phyloP scores from a whole-genome alignment of 176 grass and related monocot genomes.

The Carex cristatella region DNA sequence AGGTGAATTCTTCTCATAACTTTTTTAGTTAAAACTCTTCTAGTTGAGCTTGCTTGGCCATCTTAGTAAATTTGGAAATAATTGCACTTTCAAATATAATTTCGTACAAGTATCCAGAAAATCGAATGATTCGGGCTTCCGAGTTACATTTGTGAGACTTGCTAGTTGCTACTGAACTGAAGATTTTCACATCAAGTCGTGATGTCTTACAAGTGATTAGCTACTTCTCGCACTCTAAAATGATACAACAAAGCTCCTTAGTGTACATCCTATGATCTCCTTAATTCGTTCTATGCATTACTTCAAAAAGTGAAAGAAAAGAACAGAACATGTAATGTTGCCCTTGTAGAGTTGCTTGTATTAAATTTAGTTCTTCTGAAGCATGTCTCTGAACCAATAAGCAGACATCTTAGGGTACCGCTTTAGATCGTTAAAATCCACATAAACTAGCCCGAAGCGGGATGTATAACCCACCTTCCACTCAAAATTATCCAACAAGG shows the following conservation, averaged over 20 bases:
- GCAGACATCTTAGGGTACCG: slow-evolving; percentile 71
- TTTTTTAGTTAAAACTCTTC: too few species aligned
- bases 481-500: slow-evolving; percentile 81
- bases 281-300: neutral
- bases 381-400: slow-evolving; percentile 68
- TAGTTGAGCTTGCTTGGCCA: too few species aligned
- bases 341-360: neutral
- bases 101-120: neutral
- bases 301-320: neutral
- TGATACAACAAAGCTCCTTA: neutral
- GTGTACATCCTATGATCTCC: neutral
- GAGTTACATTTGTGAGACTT: neutral
- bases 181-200: neutral
- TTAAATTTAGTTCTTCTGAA: slow-evolving; percentile 23
- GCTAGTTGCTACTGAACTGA: neutral
- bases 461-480: slow-evolving; percentile 76
- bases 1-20: too few species aligned
- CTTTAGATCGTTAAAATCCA: slow-evolving; percentile 53
- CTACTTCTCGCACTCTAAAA: neutral
- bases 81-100: neutral
- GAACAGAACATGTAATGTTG: neutral
- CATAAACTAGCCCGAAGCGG: slow-evolving; percentile 70
- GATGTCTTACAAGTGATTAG: neutral
- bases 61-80: neutral
- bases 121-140: neutral